A percentile compares a stretch with the other conserved stretches of the same genome.
Conservation (phyloP, 2,329 filamentous ascomycete species). For the Tolypocladium ovalisporum region DNA sequence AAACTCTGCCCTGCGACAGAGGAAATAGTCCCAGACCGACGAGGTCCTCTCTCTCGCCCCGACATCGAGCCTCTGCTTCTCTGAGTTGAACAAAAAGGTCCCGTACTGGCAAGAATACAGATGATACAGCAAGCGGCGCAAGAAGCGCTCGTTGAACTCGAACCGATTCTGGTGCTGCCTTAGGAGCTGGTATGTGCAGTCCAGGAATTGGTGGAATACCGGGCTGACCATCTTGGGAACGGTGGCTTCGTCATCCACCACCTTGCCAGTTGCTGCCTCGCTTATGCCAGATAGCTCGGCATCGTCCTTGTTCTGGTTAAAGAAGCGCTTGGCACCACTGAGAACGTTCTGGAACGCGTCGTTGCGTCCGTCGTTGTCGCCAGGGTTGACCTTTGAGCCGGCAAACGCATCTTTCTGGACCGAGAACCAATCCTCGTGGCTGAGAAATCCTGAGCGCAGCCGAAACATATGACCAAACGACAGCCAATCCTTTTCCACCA, state of each 20-base stretch:
- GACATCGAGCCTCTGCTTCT: constrained; percentile 71
- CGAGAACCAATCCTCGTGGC: constrained; percentile 88
- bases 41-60: constrained; percentile 60
- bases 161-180: constrained; percentile 81
- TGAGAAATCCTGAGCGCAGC: constrained; percentile 77
- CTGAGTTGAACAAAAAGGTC: constrained; percentile 90
- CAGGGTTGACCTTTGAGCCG: constrained; percentile 50
- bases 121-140: constrained; percentile 83
- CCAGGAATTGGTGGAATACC: constrained; percentile 95
- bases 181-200: constrained; percentile 83
- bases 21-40: constrained; percentile 94
- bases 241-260: constrained; percentile 54
- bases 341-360: constrained; percentile 82
- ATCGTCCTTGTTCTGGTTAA: constrained; percentile 54
- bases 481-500: constrained; percentile 96
- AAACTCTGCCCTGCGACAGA: constrained; percentile 71
- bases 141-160: constrained; percentile 91
- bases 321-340: constrained; percentile 84
- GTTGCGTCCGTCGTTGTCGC: constrained; percentile 47
- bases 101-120: constrained; percentile 94
- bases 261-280: constrained; percentile 26
- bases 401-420: constrained; percentile 71
- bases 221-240: constrained; percentile 86
- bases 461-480: constrained; percentile 98
- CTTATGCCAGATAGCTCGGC: constrained; percentile 47